Evolutionary conservation across 495 filamentous ascomycete genomes (phyloP), one percentile per base, ranked within the genome.

Genomic region (Penicillium daleae): DNA sequence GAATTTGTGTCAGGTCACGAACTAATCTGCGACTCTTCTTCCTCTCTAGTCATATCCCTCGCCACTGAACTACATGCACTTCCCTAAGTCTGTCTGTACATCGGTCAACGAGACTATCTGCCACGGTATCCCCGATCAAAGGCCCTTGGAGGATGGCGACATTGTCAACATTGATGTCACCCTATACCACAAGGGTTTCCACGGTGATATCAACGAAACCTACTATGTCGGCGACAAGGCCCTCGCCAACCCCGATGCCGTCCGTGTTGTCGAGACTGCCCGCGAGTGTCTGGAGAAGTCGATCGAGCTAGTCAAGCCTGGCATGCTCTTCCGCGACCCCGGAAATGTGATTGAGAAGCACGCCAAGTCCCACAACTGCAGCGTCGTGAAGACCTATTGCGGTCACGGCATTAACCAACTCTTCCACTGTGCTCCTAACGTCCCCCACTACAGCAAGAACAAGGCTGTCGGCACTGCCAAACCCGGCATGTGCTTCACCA

Each of bases 1-100:
- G 21, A 31, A 62, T 77, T 48, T 2, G 46, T 7, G 3, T 6
- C 1, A 17, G 37, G 3, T 24, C 10, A 24, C 17, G 5, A 35
- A 24, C 51, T 54, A 35, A 22, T 24, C 13, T 6, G n/a, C 17
- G 31, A 3, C 26, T 32, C 15, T 32, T 67, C 71, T 60, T n/a
- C 5, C 35, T 17, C 15, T 32, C n/a, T 56, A 98, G 95, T 90
- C 93, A 13, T 99, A 99, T 69, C 95, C 95, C 0, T 99, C 95
- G 0, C 92, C 94, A 2, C 78, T 99, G 9, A 99, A 99, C 80
- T 99, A 99, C 75, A 87, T 88, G 81, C 82, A 92, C 74, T 99
- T 97, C 80, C 95, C 95, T 59, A 99, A 99, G 81, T 99, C 95
- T 2, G 88, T 97, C 49, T 99, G 95, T 76, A 98, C 93, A 1